Conservation (phyloP, 768 basidiomycete species). For the Collybia sp. region DNA sequence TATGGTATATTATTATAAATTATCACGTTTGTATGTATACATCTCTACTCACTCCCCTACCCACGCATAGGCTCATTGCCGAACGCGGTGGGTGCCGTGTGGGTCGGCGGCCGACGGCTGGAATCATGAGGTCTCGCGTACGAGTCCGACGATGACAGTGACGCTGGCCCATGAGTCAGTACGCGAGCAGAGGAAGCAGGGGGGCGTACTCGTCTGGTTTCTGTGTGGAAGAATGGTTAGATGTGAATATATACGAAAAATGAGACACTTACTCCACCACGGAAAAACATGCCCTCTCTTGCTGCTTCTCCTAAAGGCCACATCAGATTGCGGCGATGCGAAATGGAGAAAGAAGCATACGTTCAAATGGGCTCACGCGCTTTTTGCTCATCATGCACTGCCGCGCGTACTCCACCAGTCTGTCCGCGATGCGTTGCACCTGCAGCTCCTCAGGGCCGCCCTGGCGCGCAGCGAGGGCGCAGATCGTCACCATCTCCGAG, state of each 20-base stretch:
- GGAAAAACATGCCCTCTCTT: slow-evolving; percentile 57
- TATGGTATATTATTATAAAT: too few relatives aligned
- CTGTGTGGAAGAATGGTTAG: slow-evolving; percentile 28
- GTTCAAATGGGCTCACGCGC: slow-evolving; percentile 71
- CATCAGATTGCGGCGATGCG: slow-evolving; percentile 2
- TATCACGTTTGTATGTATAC: too few relatives aligned
- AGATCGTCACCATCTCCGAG: slow-evolving; percentile 65
- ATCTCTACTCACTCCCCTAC: too few relatives aligned
- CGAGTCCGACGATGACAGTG: slow-evolving; percentile 64
- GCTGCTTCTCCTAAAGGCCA: slow-evolving; percentile 51
- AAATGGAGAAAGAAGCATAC: slow-evolving; percentile 30
- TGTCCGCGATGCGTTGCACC: slow-evolving; percentile 69
- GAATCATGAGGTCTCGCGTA: slow-evolving; percentile 45
- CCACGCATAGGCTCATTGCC: too few relatives aligned
- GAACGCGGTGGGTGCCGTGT: too few relatives aligned
- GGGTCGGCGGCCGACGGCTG: too few relatives aligned
- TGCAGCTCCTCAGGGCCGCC: slow-evolving; percentile 53
- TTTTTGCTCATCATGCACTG: slow-evolving; percentile 65
- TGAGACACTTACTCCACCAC: slow-evolving; percentile 55
- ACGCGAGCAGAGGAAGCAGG: not conserved
- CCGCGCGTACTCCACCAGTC: slow-evolving; percentile 64
- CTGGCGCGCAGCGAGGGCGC: slow-evolving; percentile 56
- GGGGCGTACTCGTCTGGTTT: slow-evolving; percentile 75
- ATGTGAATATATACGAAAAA: slow-evolving; percentile 6
- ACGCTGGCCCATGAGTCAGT: slow-evolving; percentile 39